A percentile compares a stretch with the other conserved stretches of the same genome.
Conservation (phyloP, 768 basidiomycete genomes). For the Chlorophyllum brunneum region DNA sequence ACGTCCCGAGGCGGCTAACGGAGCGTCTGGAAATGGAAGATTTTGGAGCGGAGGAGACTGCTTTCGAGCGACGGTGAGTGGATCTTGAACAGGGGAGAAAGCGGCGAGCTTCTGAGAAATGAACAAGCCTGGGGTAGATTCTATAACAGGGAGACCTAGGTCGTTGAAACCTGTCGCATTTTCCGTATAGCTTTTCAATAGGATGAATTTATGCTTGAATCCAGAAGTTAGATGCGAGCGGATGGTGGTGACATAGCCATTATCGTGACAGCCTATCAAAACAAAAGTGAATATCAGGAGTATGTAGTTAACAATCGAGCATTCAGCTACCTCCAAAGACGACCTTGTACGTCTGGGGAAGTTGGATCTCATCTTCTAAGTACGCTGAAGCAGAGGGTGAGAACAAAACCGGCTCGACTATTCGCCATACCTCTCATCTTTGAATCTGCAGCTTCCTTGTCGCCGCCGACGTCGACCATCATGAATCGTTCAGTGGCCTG, state of each 20-base stretch:
- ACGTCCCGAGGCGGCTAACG: neutral
- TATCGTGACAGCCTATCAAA: constrained; percentile 62
- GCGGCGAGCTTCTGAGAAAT: constrained; percentile 48
- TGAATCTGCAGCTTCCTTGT: constrained; percentile 72
- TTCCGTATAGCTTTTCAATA: constrained; percentile 60
- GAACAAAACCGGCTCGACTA: no score
- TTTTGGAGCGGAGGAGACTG: constrained; percentile 8
- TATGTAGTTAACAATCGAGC: neutral
- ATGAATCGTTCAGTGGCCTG: constrained; percentile 63
- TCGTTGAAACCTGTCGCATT: constrained; percentile 56
- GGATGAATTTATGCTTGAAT: constrained; percentile 57
- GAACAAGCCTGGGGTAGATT: constrained; percentile 57
- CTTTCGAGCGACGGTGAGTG: neutral
- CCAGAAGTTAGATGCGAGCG: constrained; percentile 64
- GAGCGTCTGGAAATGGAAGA: constrained; percentile 7
- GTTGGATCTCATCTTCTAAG: constrained; percentile 57
- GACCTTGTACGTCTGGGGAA: constrained; percentile 62
- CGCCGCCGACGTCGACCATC: constrained; percentile 66
- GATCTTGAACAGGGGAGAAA: constrained; percentile 7
- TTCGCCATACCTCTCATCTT: constrained; percentile 67
- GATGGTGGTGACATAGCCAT: constrained; percentile 63
- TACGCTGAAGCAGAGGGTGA: constrained; percentile 30
- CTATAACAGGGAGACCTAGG: constrained; percentile 50
- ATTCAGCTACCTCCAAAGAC: constrained; percentile 43
- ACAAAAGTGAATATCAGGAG: constrained; percentile 1